Conservation (phyloP, 495 filamentous ascomycete species). For the Podospora australis region DNA sequence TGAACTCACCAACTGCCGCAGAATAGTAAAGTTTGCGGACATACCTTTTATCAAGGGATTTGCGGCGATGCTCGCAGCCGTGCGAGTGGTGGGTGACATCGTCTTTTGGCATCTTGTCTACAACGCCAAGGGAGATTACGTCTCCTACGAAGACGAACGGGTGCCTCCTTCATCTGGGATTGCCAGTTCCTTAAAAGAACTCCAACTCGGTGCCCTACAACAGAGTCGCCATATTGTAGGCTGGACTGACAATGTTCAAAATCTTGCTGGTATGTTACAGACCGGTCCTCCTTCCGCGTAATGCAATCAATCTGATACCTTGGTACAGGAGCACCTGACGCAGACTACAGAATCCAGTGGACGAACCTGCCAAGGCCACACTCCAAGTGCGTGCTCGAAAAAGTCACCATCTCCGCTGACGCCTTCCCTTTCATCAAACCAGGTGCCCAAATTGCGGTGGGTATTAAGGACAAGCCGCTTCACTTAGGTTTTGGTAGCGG, state of each 20-base stretch:
- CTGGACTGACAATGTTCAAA: neutral
- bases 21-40: neutral
- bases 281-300: neutral
- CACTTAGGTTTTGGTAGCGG: neutral
- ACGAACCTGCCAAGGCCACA: neutral
- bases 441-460: neutral
- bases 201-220: no score
- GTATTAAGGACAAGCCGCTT: neutral
- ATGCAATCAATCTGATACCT: neutral
- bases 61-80: neutral
- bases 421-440: no score
- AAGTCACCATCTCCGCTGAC: neutral
- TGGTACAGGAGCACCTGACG: neutral
- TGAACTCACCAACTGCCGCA: neutral
- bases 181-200: neutral
- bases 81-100: neutral
- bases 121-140: neutral
- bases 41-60: neutral
- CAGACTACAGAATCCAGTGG: neutral
- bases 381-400: neutral
- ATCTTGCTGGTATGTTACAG: neutral
- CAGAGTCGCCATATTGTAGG: neutral
- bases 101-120: neutral
- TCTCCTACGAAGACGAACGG: neutral
- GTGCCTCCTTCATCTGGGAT: neutral